phyloP scores from a whole-genome alignment of 257 asterid species.

The Ophiorrhiza pumila region DNA sequence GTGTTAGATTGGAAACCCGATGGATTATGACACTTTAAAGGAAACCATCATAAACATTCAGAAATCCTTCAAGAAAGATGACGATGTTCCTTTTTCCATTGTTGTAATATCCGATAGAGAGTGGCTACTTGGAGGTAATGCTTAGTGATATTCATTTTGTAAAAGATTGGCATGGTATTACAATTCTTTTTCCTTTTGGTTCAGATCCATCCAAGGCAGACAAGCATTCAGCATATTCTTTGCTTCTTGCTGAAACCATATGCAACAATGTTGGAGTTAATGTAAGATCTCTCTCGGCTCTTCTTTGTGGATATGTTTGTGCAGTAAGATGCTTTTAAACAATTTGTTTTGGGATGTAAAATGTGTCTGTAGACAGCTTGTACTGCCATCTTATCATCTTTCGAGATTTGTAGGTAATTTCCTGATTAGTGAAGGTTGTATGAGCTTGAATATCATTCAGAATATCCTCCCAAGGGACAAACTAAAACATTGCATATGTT shows the following conservation, averaged over 20 bases:
- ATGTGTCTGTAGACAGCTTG: neutral
- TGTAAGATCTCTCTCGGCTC: conserved; percentile 32
- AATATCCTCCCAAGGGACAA: neutral
- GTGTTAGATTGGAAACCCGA: conserved; percentile 80
- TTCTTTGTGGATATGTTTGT: neutral
- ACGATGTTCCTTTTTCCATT: conserved; percentile 66
- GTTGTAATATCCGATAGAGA: conserved; percentile 88
- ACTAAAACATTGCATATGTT: neutral
- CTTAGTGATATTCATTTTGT: conserved; percentile 11
- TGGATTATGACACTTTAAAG: conserved; percentile 75
- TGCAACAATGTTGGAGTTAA: conserved; percentile 76
- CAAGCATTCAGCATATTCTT: conserved; percentile 85
- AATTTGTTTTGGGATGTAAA: neutral
- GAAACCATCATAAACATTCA: conserved; percentile 60
- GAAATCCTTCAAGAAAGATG: conserved; percentile 48
- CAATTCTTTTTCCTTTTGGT: conserved; percentile 13
- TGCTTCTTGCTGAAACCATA: conserved; percentile 91
- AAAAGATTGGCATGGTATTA: conserved; percentile 17
- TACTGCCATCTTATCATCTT: neutral
- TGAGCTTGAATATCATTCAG: neutral
- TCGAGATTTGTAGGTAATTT: neutral
- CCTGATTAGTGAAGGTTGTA: neutral
- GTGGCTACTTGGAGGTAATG: conserved; percentile 87
- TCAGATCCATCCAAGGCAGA: conserved; percentile 85
- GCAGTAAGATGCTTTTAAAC: neutral